phyloP scores from a whole-genome alignment of 495 filamentous ascomycete species.

The Lentithecium fluviatile region DNA sequence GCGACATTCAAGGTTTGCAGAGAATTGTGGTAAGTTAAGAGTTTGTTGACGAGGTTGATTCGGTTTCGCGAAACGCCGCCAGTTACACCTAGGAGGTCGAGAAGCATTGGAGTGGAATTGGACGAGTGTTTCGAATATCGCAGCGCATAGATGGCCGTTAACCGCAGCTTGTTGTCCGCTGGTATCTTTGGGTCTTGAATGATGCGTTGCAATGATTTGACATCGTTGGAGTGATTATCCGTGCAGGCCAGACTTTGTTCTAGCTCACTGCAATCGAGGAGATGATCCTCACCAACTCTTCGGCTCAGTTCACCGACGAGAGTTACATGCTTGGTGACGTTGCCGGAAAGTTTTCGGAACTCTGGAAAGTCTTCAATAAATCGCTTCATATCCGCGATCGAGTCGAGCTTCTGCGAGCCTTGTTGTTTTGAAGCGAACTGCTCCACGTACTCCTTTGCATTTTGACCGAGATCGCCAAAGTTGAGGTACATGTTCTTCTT shows the following conservation, averaged over 20 bases:
- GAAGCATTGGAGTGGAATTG: slow-evolving; percentile 73
- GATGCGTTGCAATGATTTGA: slow-evolving; percentile 84
- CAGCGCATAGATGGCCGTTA: slow-evolving; percentile 88
- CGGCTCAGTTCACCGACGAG: slow-evolving; percentile 90
- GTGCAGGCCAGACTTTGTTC: slow-evolving; percentile 97
- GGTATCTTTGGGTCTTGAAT: slow-evolving; percentile 75
- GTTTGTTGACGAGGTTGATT: slow-evolving; percentile 70
- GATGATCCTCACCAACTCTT: slow-evolving; percentile 74
- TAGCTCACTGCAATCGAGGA: slow-evolving; percentile 91
- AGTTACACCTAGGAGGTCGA: slow-evolving; percentile 79
- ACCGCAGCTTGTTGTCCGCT: slow-evolving; percentile 73
- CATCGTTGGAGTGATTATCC: slow-evolving; percentile 83
- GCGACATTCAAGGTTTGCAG: slow-evolving; percentile 66
- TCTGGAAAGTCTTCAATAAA: slow-evolving; percentile 99
- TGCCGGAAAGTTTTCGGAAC: slow-evolving; percentile 92
- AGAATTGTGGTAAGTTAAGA: slow-evolving; percentile 79
- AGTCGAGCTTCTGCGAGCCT: slow-evolving; percentile 90
- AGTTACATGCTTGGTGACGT: slow-evolving; percentile 97
- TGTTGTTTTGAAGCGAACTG: slow-evolving; percentile 96
- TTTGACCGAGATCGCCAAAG: slow-evolving; percentile 93
- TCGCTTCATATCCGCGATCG: slow-evolving; percentile 96
- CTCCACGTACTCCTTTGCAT: slow-evolving; percentile 98
- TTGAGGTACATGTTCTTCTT: slow-evolving; percentile 99
- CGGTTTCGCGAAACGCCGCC: slow-evolving; percentile 70
- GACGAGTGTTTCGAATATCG: slow-evolving; percentile 84